phyloP scores from a whole-genome alignment of 2,329 filamentous ascomycete species.

The Epicoccum sorghinum region DNA sequence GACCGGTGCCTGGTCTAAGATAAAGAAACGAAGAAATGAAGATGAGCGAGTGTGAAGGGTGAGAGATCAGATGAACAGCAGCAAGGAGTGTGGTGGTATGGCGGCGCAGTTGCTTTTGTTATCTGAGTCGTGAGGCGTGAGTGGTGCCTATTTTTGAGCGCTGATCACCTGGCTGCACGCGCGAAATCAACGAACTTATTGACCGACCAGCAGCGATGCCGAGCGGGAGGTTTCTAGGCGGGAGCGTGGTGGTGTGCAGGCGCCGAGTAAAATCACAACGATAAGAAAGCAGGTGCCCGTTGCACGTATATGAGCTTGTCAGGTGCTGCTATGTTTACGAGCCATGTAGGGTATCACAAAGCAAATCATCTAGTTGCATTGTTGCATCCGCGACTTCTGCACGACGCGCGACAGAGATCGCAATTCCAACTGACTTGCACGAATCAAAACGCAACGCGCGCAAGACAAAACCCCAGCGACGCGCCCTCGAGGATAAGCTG shows the following conservation, averaged over 20 bases:
- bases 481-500: constrained; percentile 18
- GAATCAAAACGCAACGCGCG: constrained; percentile 2
- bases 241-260: constrained; percentile 1
- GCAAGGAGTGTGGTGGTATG: constrained; percentile 22
- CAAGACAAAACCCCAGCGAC: constrained; percentile 18
- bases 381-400: constrained; percentile 22
- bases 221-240: constrained; percentile 5
- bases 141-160: constrained; percentile 17
- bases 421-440: constrained; percentile 1
- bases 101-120: constrained; percentile 27
- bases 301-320: constrained; percentile 12
- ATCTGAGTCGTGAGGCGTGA: constrained; percentile 13
- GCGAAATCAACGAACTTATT: constrained; percentile 29
- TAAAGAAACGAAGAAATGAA: constrained; percentile 7
- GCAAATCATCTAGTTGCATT: not conserved
- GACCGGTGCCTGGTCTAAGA: constrained; percentile 1
- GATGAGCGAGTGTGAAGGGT: constrained; percentile 24
- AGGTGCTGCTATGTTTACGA: constrained; percentile 2
- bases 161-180: constrained; percentile 36
- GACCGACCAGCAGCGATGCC: constrained; percentile 2
- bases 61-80: constrained; percentile 9
- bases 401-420: constrained; percentile 17
- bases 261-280: constrained; percentile 2
- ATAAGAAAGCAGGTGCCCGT: constrained; percentile 12
- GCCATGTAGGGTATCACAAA: constrained; percentile 1